Evolutionary conservation across 768 basidiomycete species (phyloP).

Genomic region (Suillus clintonianus): DNA sequence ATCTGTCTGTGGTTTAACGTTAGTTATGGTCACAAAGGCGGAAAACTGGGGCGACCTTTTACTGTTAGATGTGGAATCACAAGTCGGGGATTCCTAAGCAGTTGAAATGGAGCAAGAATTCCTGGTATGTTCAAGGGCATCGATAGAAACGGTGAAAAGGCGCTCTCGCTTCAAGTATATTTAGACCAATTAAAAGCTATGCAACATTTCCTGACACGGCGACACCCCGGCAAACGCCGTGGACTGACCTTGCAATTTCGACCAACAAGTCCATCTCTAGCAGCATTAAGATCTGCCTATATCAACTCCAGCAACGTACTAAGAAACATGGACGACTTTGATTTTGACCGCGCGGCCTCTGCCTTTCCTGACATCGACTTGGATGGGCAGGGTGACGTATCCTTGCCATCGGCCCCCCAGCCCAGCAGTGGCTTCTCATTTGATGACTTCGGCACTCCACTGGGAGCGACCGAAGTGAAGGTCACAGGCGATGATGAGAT

Average conservation of each 20-base stretch:
- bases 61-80: slow-evolving; percentile 66
- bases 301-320: background rate
- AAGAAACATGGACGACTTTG: slow-evolving; percentile 51
- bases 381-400: slow-evolving; percentile 63
- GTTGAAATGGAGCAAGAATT: slow-evolving; percentile 68
- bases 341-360: slow-evolving; percentile 79
- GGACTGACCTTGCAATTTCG: background rate
- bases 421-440: slow-evolving; percentile 58
- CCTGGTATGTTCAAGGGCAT: slow-evolving; percentile 82
- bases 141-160: background rate
- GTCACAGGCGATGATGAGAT: slow-evolving; percentile 87
- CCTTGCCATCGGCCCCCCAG: slow-evolving; percentile 36
- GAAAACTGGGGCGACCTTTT: slow-evolving; percentile 50
- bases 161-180: background rate
- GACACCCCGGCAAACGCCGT: background rate
- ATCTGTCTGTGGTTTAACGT: slow-evolving; percentile 56
- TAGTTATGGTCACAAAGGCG: slow-evolving; percentile 7
- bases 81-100: slow-evolving; percentile 65
- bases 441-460: slow-evolving; percentile 60
- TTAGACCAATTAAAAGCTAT: background rate
- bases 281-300: background rate
- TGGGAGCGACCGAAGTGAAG: slow-evolving; percentile 53
- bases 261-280: background rate
- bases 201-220: background rate
- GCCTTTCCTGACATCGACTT: slow-evolving; percentile 86